Base-by-base conservation (phyloP, 306 rosid species). In the Dalbergia cochinchinensis region DNA sequence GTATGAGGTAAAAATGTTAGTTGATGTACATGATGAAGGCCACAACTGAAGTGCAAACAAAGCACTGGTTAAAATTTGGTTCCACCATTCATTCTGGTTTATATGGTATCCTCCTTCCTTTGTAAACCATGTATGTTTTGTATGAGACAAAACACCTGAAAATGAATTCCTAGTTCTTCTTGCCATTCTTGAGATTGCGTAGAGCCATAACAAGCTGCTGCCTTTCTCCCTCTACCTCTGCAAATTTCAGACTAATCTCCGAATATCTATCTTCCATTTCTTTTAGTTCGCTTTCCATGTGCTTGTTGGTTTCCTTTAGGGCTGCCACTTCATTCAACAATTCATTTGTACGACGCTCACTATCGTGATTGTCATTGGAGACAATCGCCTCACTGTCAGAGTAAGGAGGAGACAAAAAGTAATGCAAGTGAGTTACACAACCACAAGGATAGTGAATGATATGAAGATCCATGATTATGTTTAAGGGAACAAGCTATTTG, bases 241-340 rank as follows among this genome's bases (percentile, higher is more conserved):
- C 99, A 68, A 96, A 96, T 80, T 87, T 89, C 75, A 96, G 96
- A 87, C 99, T 96, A 61, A 96, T 87, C 84, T 96, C 98, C 31
- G 98, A 96, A 84, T 96, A 96, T 93, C 99, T 96, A 69, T 92
- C 99, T 85, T 93, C 88, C 97, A 96, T 91, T 68, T 96, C 99
- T 81, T 91, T 93, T 70, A 96, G 89, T 61, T 95, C 99, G 11
- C 83, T 87, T 75, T 91, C 99, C 99, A 96, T 96, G 74, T 50
- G 58, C 57, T 71, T 62, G 86, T 91, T 96, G 86, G 75, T 93
- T 71, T 91, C 96, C 87, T 89, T 93, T 19, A 96, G 91, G 50
- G 33, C 69, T 19, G 88, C 85, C 76, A 96, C 85, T 87, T 96
- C 98, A 41, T 74, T 79, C 78, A 85, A 73, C 78, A 93, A 73